These are phyloP conservation scores for Wickerhamiella nectarea DNA, from an alignment of 805 yeast species.

Conservation along the genomic window DNA sequence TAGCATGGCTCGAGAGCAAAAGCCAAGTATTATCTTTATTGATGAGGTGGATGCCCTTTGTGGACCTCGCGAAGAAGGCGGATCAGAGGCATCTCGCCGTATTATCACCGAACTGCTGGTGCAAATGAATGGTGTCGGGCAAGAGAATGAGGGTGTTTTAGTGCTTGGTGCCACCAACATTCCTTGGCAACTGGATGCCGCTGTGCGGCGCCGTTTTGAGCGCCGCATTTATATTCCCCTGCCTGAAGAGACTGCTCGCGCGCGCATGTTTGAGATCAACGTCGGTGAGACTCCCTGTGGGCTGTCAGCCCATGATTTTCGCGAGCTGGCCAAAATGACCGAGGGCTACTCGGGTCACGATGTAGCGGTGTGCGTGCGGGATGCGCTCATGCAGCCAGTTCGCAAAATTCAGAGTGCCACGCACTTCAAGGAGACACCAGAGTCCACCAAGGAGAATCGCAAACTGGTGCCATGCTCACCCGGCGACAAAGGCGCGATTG, in stretches of 20 bases:
- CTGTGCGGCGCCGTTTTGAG: slow-evolving; percentile 92
- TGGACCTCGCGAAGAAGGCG: slow-evolving; percentile 97
- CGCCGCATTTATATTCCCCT: slow-evolving; percentile 86
- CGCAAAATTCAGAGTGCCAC: slow-evolving; percentile 92
- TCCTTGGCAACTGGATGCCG: slow-evolving; percentile 98
- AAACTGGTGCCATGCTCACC: slow-evolving; percentile 91
- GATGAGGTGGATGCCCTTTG: slow-evolving; percentile 97
- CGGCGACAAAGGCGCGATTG: slow-evolving; percentile 76
- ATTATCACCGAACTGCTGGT: slow-evolving; percentile 91
- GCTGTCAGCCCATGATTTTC: slow-evolving; percentile 57
- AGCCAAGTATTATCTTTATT: slow-evolving; percentile 89
- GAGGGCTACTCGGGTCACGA: slow-evolving; percentile 98
- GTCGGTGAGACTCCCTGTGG: slow-evolving; percentile 83
- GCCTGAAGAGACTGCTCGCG: slow-evolving; percentile 87
- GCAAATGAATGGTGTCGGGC: slow-evolving; percentile 98
- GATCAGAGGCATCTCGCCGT: slow-evolving; percentile 89
- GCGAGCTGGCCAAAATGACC: slow-evolving; percentile 77
- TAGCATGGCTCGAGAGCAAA: slow-evolving; percentile 90
- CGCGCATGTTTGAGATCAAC: slow-evolving; percentile 86
- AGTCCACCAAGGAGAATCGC: slow-evolving; percentile 21
- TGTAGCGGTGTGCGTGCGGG: slow-evolving; percentile 90
- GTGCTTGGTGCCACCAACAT: slow-evolving; percentile 96
- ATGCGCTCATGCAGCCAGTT: slow-evolving; percentile 96
- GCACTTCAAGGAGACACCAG: slow-evolving; percentile 57
- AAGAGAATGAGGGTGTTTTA: slow-evolving; percentile 80